Percentiles rank a stretch among this genome's conserved stretches.
Evolutionary conservation across 129 eudicot genomes (phyloP).

Genomic region (Centrapalus pauciflorus): DNA sequence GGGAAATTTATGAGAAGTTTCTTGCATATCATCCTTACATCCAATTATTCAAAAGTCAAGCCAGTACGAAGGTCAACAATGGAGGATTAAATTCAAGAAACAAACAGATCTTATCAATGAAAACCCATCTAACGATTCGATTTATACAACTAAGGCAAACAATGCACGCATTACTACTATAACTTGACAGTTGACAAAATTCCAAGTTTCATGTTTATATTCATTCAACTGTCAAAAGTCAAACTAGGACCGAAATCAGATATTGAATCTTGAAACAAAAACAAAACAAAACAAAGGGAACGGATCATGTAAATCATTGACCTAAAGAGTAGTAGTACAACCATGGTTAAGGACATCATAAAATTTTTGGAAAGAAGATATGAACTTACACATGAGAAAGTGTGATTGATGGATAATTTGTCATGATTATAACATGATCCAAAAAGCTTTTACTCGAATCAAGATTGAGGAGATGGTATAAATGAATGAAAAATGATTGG

Average conservation of each 20-base stretch:
- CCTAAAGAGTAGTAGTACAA: not conserved
- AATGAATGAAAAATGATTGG: conserved; percentile 10
- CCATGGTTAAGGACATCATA: not conserved
- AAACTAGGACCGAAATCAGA: conserved; percentile 12
- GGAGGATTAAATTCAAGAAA: conserved; percentile 29
- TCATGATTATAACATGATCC: conserved; percentile 20
- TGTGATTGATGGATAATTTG: conserved; percentile 18
- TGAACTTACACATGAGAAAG: conserved; percentile 28
- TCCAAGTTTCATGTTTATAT: not conserved
- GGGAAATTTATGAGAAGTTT: not conserved
- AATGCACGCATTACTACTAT: conserved; percentile 1
- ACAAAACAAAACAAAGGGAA: no score
- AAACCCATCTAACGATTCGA: not conserved
- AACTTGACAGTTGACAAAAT: not conserved
- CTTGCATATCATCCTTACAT: conserved; percentile 10
- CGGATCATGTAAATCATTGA: conserved; percentile 8
- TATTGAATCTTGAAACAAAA: conserved; percentile 18
- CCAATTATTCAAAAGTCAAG: conserved; percentile 17
- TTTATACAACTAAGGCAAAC: not conserved
- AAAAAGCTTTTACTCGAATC: conserved; percentile 17
- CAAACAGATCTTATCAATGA: conserved; percentile 16
- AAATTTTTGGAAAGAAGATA: not conserved
- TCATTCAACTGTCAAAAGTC: conserved; percentile 16
- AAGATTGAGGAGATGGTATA: conserved; percentile 22
- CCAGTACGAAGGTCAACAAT: conserved; percentile 11